These are phyloP conservation scores for Chrysanthemum lavandulifolium DNA, from an alignment of 129 eudicot species.

Conservation along the genomic window DNA sequence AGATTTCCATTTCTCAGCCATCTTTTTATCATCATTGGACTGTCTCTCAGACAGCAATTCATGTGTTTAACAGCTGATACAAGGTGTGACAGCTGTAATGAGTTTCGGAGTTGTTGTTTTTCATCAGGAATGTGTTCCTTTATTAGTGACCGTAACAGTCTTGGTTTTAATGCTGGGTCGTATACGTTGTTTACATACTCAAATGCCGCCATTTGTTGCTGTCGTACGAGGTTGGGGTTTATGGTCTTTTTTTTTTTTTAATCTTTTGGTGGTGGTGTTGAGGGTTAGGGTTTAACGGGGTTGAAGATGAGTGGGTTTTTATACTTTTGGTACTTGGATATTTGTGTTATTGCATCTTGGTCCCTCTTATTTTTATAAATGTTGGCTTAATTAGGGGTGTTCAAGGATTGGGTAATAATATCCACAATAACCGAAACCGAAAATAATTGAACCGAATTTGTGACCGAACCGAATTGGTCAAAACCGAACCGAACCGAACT, in stretches of 20 bases:
- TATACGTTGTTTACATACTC: constrained; percentile 43
- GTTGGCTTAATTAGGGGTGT: no score
- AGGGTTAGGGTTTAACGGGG: constrained; percentile 20
- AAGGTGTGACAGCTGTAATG: constrained; percentile 45
- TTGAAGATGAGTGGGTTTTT: background rate
- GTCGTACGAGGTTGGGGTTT: background rate
- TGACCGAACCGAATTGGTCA: no score
- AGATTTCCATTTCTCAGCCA: constrained; percentile 53
- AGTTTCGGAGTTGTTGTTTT: constrained; percentile 54
- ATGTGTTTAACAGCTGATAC: constrained; percentile 58
- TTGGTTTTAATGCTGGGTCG: constrained; percentile 59
- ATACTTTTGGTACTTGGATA: background rate
- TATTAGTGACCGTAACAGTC: constrained; percentile 62
- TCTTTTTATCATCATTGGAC: constrained; percentile 30
- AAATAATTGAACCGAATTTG: no score
- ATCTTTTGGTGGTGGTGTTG: background rate
- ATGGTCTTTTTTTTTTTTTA: no score
- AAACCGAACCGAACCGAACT: no score
- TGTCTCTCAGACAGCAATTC: constrained; percentile 54
- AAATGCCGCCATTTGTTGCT: constrained; percentile 44
- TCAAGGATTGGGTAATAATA: no score
- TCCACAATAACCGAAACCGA: no score
- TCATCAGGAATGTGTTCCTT: constrained; percentile 66
- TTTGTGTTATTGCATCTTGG: background rate
- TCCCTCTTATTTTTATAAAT: background rate